Conservation (phyloP, 148 eudicot genomes). For the Simmondsia chinensis region DNA sequence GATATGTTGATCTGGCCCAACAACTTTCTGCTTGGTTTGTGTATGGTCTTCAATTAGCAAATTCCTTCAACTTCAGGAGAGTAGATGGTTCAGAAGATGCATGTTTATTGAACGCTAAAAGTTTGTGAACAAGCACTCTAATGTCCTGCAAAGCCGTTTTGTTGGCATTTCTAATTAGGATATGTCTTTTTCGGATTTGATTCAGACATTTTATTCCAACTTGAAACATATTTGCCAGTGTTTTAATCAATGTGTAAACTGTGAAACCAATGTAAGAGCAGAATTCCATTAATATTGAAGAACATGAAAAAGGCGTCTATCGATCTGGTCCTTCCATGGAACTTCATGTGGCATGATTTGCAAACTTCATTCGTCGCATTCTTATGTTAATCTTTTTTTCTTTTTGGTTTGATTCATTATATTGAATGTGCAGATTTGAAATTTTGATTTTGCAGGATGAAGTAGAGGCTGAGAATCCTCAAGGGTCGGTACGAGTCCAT, state of each 20-base stretch:
- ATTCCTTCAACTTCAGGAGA: no score
- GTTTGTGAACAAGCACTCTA: no score
- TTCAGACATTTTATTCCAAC: background rate
- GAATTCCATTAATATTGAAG: constrained; percentile 26
- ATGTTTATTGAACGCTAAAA: no score
- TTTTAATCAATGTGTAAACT: background rate
- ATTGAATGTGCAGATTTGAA: no score
- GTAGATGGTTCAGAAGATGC: no score
- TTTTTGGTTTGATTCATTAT: background rate
- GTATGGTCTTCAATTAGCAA: no score
- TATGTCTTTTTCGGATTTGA: no score
- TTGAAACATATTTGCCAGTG: background rate
- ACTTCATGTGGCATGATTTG: constrained; percentile 33
- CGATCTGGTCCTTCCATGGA: constrained; percentile 40
- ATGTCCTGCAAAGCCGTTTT: no score
- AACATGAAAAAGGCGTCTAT: constrained; percentile 33
- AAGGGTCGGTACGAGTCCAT: constrained; percentile 26
- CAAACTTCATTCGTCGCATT: background rate
- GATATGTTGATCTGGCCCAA: no score
- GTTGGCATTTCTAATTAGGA: no score
- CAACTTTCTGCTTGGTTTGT: no score
- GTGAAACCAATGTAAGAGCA: constrained; percentile 30
- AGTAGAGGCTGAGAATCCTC: constrained; percentile 22
- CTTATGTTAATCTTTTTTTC: background rate
- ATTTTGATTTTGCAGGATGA: constrained; percentile 29